Evolutionary conservation across 2,329 filamentous ascomycete species (phyloP).

Genomic region (Simplicillium sp.): DNA sequence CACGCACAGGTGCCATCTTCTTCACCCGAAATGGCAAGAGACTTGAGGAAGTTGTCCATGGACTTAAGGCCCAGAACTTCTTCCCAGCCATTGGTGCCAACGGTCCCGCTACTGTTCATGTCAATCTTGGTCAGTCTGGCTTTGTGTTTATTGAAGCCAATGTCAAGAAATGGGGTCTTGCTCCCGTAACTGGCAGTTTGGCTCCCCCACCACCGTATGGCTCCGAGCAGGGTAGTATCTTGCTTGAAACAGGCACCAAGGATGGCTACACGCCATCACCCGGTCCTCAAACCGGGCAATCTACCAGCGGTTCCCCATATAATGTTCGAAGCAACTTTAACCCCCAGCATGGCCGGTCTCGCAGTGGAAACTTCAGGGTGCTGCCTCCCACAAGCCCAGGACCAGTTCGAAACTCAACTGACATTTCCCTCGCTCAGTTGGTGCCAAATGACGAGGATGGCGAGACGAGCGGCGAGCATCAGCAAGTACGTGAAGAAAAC

Average conservation of each 20-base stretch:
- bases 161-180: constrained; percentile 98
- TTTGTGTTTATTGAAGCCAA: constrained; percentile 99
- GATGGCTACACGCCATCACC: constrained; percentile 39
- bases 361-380: constrained; percentile 70
- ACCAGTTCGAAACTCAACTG: constrained; percentile 81
- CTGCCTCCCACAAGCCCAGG: constrained; percentile 76
- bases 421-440: constrained; percentile 87
- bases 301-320: constrained; percentile 25
- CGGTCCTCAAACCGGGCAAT: constrained; percentile 37
- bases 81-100: constrained; percentile 97
- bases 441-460: constrained; percentile 63
- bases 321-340: constrained; percentile 38
- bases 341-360: constrained; percentile 61
- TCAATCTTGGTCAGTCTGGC: constrained; percentile 95
- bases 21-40: constrained; percentile 98
- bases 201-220: constrained; percentile 95
- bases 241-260: constrained; percentile 76
- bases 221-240: constrained; percentile 91
- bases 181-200: constrained; percentile 88
- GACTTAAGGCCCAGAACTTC: constrained; percentile 90
- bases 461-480: constrained; percentile 48
- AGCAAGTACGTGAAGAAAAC: constrained; percentile 3
- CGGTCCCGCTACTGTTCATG: constrained; percentile 84
- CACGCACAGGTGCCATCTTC: constrained; percentile 89
- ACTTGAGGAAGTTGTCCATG: constrained; percentile 87